phyloP scores from a whole-genome alignment of 345 rosid genomes.

The Gynandropsis gynandra region DNA sequence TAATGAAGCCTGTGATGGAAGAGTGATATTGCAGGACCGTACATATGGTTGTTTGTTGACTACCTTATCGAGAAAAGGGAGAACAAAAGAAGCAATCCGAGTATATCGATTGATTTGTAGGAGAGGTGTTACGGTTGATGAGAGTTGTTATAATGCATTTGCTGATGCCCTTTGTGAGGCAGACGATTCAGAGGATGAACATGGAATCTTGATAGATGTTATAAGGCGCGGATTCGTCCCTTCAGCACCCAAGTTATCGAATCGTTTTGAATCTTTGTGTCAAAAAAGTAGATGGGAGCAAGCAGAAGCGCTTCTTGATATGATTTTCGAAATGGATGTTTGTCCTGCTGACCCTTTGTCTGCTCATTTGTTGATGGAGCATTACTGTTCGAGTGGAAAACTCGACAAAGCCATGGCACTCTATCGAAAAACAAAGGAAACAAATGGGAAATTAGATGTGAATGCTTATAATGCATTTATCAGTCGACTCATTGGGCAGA shows the following conservation, averaged over 20 bases:
- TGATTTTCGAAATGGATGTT: slow-evolving; percentile 42
- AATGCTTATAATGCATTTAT: slow-evolving; percentile 45
- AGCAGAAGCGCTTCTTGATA: slow-evolving; percentile 47
- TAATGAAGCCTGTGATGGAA: slow-evolving; percentile 34
- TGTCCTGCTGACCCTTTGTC: slow-evolving; percentile 40
- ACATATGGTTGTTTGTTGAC: slow-evolving; percentile 50
- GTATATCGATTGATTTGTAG: slow-evolving; percentile 31
- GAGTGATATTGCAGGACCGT: slow-evolving; percentile 27
- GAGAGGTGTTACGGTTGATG: slow-evolving; percentile 30
- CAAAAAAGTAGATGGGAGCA: slow-evolving; percentile 38
- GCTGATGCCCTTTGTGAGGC: slow-evolving; percentile 40
- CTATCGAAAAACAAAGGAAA: slow-evolving; percentile 39
- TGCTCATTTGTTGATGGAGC: slow-evolving; percentile 42
- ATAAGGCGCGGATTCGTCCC: slow-evolving; percentile 43
- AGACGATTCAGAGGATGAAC: slow-evolving; percentile 31
- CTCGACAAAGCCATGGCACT: slow-evolving; percentile 44
- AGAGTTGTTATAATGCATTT: slow-evolving; percentile 39
- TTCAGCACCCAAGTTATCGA: slow-evolving; percentile 33
- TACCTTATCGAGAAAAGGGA: slow-evolving; percentile 39
- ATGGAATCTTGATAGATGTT: slow-evolving; percentile 36
- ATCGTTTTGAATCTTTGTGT: slow-evolving; percentile 38
- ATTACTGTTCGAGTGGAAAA: slow-evolving; percentile 42
- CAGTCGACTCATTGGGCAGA: slow-evolving; percentile 33
- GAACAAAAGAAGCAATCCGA: slow-evolving; percentile 42
- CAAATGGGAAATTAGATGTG: slow-evolving; percentile 43